Base-by-base conservation (phyloP, 768 basidiomycete genomes). In the Xerocomus spinulosus region DNA sequence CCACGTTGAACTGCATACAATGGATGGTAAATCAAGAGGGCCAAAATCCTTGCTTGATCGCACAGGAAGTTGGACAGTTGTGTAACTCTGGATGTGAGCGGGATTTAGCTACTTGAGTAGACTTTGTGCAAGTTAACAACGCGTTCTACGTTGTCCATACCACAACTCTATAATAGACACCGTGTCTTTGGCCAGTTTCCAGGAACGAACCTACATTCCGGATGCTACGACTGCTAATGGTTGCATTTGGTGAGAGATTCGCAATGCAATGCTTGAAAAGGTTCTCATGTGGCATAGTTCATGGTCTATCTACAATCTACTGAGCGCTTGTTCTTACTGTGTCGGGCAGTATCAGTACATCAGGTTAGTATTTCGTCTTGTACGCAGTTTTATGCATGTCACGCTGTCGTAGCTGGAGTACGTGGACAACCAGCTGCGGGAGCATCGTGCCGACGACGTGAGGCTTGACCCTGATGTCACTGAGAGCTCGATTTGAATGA, bases 241-340 rank as follows among this genome's bases (percentile, higher is more conserved):
- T 21, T 65, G 63, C 18, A 60, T 58, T 23, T 65, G 64, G 65
- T 67, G 25, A 44, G 52, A 26, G 2, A 28, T 0, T 33, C 10
- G n/a, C 6, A 7, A 28, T 17, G 24, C 33, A 4, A 29, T 26
- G 2, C 17, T 23, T 41, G 17, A 15, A 3, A 10, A 29, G 8
- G 20, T 41, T n/a, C 32, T 59, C n/a, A 59, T 20, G 12, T 13
- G 6, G 1, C 2, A 44, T 36, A 65, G 65, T 28, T 65, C 55
- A 14, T 65, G 65, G 64, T 62, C 65, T 14, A 50, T 53, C 29
- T 65, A 67, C 37, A 65, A 65, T 41, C 46, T 65, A 10, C 9
- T 67, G 36, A 67, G 63, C 14, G 63, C 60, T 15, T 65, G 64
- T 13, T 54, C 54, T 15, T 48, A 42, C 26, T 64, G 59, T 25